phyloP scores from a whole-genome alignment of 495 filamentous ascomycete species.

The Friedmanniomyces endolithicus region DNA sequence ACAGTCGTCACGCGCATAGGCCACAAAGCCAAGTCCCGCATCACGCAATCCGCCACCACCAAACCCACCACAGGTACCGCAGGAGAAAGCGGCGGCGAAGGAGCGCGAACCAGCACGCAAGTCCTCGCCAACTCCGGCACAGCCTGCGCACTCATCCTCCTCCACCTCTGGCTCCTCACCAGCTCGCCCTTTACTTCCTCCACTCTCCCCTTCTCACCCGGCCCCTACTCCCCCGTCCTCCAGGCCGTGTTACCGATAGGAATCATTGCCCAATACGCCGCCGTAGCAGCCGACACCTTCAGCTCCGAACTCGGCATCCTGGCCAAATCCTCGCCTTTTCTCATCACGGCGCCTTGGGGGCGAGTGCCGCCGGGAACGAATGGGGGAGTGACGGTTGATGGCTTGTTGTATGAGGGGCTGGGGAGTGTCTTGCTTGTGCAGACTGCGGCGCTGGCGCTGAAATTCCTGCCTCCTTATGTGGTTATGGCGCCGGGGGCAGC shows the following conservation, averaged over 20 bases:
- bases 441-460: constrained; percentile 38
- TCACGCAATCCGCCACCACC: constrained; percentile 67
- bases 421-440: constrained; percentile 63
- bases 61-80: too few relatives aligned
- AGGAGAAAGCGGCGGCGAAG: constrained; percentile 61
- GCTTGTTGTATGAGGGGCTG: constrained; percentile 58
- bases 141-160: constrained; percentile 57
- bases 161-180: constrained; percentile 53
- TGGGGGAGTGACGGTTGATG: constrained; percentile 68
- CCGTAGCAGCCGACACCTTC: constrained; percentile 85
- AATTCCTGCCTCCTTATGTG: constrained; percentile 55
- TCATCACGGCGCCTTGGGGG: constrained; percentile 73
- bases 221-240: constrained; percentile 3
- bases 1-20: constrained; percentile 78
- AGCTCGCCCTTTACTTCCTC: constrained; percentile 18
- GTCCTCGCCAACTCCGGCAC: constrained; percentile 80
- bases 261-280: constrained; percentile 58
- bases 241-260: constrained; percentile 31
- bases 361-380: constrained; percentile 85
- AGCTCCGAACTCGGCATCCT: constrained; percentile 92
- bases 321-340: constrained; percentile 56
- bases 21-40: constrained; percentile 65
- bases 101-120: constrained; percentile 71
- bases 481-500: constrained; percentile 39
- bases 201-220: not conserved